Evolutionary conservation across 2,329 filamentous ascomycete genomes (phyloP), one percentile per base, ranked within the genome.

Genomic region (Colletotrichum lini): DNA sequence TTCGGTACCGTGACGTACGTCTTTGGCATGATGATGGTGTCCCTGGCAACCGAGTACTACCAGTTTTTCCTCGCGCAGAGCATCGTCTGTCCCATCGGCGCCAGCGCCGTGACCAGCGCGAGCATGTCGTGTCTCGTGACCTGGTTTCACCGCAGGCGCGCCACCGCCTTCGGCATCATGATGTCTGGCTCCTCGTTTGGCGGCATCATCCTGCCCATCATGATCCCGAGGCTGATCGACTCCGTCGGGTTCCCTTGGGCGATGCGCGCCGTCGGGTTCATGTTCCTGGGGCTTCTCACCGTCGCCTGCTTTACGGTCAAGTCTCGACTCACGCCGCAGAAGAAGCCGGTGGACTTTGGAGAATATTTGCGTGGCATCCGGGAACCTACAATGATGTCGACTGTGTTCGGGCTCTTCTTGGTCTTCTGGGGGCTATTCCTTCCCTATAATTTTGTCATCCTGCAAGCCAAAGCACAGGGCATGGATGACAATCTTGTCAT

Each of bases 11-110:
- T 91, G 70, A 78, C 87, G 69, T 88, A 91, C 77, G 83, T 92
- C 70, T 87, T 92, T 57, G 87, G 89, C 38, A 79, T 92, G 21
- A 91, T 92, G 89, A 91, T 92, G 89, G 83, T 86, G 0, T 88
- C 86, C 9, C 80, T 92, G 8, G 80, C 80, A 4, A 77, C 73
- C 4, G 67, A 81, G 50, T 85, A 85, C 77, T 85, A 84, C 73
- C 83, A 85, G 53, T 78, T 85, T 75, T 81, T 85, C 72, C 82
- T 85, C n/a, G 74, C 83, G 0, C 84, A 85, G 70, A 77, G 79
- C 70, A 75, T 85, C 50, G 80, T 84, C 69, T 77, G 80, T 10
- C 74, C 82, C 15, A 73, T 84, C 18, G 84, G 84, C n/a, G 83
- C 82, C 21, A 80, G 80, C 60, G 82, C 82, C 72, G 79, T 84